phyloP scores from a whole-genome alignment of 495 filamentous ascomycete genomes.

The Neohortaea acidophila region DNA sequence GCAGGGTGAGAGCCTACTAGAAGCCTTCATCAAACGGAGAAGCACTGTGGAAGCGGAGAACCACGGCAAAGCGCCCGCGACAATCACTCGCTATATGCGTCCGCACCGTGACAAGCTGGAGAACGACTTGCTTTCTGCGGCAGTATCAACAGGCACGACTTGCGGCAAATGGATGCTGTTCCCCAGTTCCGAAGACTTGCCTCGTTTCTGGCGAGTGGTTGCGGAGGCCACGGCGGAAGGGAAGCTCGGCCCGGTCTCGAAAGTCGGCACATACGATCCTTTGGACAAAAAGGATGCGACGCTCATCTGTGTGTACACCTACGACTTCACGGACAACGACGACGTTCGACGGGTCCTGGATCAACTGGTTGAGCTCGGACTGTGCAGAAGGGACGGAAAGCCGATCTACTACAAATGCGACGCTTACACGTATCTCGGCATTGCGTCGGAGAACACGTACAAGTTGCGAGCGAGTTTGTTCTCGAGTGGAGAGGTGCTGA shows the following conservation, averaged over 20 bases:
- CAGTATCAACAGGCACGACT: constrained; percentile 38
- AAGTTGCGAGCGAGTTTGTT: constrained; percentile 49
- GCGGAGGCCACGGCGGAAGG: constrained; percentile 46
- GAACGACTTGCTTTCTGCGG: constrained; percentile 40
- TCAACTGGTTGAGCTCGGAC: constrained; percentile 41
- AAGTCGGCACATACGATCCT: constrained; percentile 46
- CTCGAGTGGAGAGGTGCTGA: constrained; percentile 28
- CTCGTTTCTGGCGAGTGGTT: constrained; percentile 47
- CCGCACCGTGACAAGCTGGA: constrained; percentile 37
- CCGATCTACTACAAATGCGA: constrained; percentile 71
- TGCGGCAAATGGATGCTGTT: constrained; percentile 87
- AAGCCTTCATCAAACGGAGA: constrained; percentile 29
- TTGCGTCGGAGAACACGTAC: constrained; percentile 51
- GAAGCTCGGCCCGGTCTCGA: constrained; percentile 51
- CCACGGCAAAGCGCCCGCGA: constrained; percentile 25
- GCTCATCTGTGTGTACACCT: constrained; percentile 64
- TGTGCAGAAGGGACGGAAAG: constrained; percentile 32
- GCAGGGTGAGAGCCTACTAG: constrained; percentile 31
- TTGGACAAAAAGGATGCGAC: constrained; percentile 23
- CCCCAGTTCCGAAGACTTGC: constrained; percentile 37
- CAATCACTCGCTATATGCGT: constrained; percentile 35
- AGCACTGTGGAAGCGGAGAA: constrained; percentile 28
- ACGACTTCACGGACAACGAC: constrained; percentile 48
- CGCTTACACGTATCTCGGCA: constrained; percentile 57
- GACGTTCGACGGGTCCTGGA: constrained; percentile 54